Evolutionary conservation across 257 asterid species (phyloP).

Genomic region (Catharanthus roseus): DNA sequence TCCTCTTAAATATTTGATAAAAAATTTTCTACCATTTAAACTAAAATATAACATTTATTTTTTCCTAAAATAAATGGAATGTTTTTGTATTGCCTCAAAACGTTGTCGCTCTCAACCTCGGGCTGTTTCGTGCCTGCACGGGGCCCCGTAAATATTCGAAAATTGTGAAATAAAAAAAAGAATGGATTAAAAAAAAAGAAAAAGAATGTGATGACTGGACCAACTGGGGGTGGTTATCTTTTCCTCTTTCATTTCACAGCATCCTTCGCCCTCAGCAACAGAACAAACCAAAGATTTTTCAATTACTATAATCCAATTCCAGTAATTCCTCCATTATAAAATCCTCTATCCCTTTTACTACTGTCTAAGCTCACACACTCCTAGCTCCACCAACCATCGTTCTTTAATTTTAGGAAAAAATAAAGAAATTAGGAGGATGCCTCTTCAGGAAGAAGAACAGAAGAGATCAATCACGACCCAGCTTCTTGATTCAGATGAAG

Average conservation of each 20-base stretch:
- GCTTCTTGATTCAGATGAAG: slow-evolving; percentile 20
- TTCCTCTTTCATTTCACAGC: not conserved
- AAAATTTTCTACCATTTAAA: too few relatives aligned
- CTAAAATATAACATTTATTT: too few relatives aligned
- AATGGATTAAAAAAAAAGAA: not conserved
- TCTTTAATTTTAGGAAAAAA: not conserved
- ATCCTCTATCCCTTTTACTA: not conserved
- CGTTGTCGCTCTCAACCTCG: too few relatives aligned
- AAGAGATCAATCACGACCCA: slow-evolving; percentile 7
- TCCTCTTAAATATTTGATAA: too few relatives aligned
- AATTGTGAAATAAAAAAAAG: too few relatives aligned
- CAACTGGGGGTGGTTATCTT: not conserved
- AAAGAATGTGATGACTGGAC: not conserved
- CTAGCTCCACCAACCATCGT: not conserved
- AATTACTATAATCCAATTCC: not conserved
- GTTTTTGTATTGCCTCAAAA: too few relatives aligned
- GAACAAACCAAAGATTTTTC: not conserved
- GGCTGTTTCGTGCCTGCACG: too few relatives aligned
- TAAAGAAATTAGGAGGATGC: slow-evolving; percentile 10
- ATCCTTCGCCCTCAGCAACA: not conserved
- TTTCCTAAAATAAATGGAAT: too few relatives aligned
- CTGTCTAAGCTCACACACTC: not conserved
- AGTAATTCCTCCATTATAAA: not conserved
- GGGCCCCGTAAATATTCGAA: too few relatives aligned
- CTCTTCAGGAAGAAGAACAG: slow-evolving; percentile 17